Percentiles rank a stretch among this genome's conserved stretches.
phyloP scores from a whole-genome alignment of 139 green algal genomes.

The Chlamydomonas incerta region DNA sequence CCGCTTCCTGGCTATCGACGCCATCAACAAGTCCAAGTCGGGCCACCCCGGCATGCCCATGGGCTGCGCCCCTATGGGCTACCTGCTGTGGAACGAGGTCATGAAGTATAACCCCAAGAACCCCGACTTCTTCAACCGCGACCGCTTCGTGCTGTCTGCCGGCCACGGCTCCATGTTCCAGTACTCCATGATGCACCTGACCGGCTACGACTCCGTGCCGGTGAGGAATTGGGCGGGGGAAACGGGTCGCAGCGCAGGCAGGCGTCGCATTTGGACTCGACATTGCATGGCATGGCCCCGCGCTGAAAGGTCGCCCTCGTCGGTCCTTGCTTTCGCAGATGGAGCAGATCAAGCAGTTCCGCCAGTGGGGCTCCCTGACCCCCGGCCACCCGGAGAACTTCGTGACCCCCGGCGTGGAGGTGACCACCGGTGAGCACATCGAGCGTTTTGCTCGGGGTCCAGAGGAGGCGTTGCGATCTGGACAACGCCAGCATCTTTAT shows the following conservation, averaged over 20 bases:
- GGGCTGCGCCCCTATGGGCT: constrained; percentile 97
- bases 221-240: constrained; percentile 52
- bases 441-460: background rate
- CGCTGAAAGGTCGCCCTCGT: background rate
- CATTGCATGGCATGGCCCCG: background rate
- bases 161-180: constrained; percentile 99
- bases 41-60: constrained; percentile 97
- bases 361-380: constrained; percentile 94
- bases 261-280: too few species aligned
- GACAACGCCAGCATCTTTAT: too few species aligned
- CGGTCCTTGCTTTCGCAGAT: constrained; percentile 66
- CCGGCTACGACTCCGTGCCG: constrained; percentile 90
- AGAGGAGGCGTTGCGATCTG: background rate
- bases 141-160: constrained; percentile 98
- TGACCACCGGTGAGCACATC: constrained; percentile 89
- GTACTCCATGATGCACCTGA: constrained; percentile 97
- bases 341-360: constrained; percentile 97
- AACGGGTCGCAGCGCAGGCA: too few species aligned
- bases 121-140: constrained; percentile 94
- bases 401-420: constrained; percentile 94
- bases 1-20: constrained; percentile 92
- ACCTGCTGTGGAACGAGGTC: constrained; percentile 95
- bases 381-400: constrained; percentile 99
- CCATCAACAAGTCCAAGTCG: constrained; percentile 89
- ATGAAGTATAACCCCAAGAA: constrained; percentile 98